Base-by-base conservation (phyloP, 805 yeast genomes). In the Metschnikowia peoriensis region DNA sequence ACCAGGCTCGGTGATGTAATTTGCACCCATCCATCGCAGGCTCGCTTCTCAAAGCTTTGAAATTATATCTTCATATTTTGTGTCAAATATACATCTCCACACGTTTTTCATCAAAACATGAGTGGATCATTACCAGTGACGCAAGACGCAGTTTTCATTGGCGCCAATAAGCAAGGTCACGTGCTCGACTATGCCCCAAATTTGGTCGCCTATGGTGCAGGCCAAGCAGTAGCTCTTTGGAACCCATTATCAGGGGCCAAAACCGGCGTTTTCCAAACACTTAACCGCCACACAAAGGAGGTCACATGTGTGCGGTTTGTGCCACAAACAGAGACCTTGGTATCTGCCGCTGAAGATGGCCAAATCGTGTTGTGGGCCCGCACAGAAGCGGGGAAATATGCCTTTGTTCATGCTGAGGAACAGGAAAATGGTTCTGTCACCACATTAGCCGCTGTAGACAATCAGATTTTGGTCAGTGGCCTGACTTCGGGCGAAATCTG, bases 171-270 rank as follows among this genome's bases (percentile, higher is more conserved):
- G 54, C 89, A 85, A 60, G 71, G 83, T 6, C 81, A 78, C 53
- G 82, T 79, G 6, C 77, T 84, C 27, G 91, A 83, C 60, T 79
- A 77, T 57, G 73, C 77, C 53, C 49, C 63, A 0, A 49, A 51
- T 1, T 50, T 79, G 5, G 75, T 87, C 7, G 96, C 94, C 0
- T 89, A 76, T 66, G 96, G 92, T 7, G 89, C 94, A 0, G 81
- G 82, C 1, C 76, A 72, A 41, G 77, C 81, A 15, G 72, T 88
- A 46, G 90, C 93, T 0, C 66, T 89, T 38, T 87, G 90, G 85
- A 70, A 79, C n/a, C 88, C 92, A 1, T 63, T 80, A 16, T 71
- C 72, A 29, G 37, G 56, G 3, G 47, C 63, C 38, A 63, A 71
- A 16, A 60, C 63, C 28, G 89, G 89, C 12, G 82, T 84, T 0